Percentiles rank a stretch among this genome's conserved stretches.
These are phyloP conservation scores for Podospora comata DNA, from an alignment of 495 filamentous ascomycete species.

Conservation along the genomic window DNA sequence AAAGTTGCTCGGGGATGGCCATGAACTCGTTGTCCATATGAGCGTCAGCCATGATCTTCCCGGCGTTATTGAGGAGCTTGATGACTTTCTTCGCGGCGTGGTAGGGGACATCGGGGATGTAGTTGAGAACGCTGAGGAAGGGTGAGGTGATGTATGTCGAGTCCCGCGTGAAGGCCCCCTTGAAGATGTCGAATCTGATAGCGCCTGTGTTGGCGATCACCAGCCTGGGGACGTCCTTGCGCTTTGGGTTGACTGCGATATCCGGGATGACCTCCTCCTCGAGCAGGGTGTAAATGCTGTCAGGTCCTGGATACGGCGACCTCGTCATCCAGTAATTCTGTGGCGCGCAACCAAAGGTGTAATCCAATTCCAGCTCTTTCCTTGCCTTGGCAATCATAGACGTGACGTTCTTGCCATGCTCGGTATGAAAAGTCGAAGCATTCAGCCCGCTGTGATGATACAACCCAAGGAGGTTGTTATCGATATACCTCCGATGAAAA, in stretches of 20 bases:
- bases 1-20: constrained; percentile 40
- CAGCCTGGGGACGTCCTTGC: constrained; percentile 52
- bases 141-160: constrained; percentile 82
- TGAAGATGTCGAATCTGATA: constrained; percentile 92
- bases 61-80: constrained; percentile 68
- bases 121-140: constrained; percentile 77
- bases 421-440: constrained; percentile 68
- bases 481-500: constrained; percentile 83
- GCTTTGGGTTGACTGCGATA: constrained; percentile 43
- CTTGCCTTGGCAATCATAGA: constrained; percentile 67
- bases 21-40: constrained; percentile 35
- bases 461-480: constrained; percentile 87
- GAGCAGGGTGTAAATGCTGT: constrained; percentile 80
- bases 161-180: constrained; percentile 83
- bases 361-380: constrained; percentile 66
- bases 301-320: constrained; percentile 61
- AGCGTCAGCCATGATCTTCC: constrained; percentile 49
- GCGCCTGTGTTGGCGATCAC: constrained; percentile 84
- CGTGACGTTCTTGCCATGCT: constrained; percentile 70
- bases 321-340: constrained; percentile 76
- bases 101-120: constrained; percentile 76
- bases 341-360: constrained; percentile 78
- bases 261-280: constrained; percentile 68
- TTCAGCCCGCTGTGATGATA: constrained; percentile 76
- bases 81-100: constrained; percentile 66